Evolutionary conservation across 176 grass and related monocot species (phyloP), one percentile per base, ranked within the genome.

Genomic region (Carex cristatella): DNA sequence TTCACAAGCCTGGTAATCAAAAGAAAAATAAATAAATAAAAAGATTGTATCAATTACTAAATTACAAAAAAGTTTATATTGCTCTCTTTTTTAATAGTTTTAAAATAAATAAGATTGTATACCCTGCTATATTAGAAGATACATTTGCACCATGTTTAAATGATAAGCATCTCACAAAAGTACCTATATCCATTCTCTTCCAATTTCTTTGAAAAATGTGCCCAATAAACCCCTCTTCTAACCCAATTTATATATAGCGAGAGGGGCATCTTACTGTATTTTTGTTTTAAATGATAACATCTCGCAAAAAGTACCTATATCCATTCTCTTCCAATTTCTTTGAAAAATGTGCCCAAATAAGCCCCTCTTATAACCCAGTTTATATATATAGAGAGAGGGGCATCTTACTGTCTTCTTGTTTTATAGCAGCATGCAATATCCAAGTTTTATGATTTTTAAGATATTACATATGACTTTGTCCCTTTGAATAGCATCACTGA

Each of bases 1-100:
- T 90, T 92, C 74, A 98, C 96, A 87, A 98, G 87, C 96, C 96
- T 98, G 91, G 54, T 88, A 85, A 78, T 77, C 9, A 14, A 16
- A 81, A 88, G 78, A 54, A 68, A 62, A 84, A 40, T 40, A 9
- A 58, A 59, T 23, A 23, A 23, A 23, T 23, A 58, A 72, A 27
- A 86, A 3, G 75, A 85, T 73, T 85, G 74, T 60, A 54, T 84
- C 83, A 63, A 65, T 79, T 58, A 58, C 53, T 35, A 79, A 79
- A 15, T 53, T 58, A 79, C 74, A 28, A 56, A 58, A 6, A 79
- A 79, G 11, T 54, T 79, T 3, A 79, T 33, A 58, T 35, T 28
- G 0, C 27, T 67, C 40, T 65, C 14, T 55, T 55, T 16, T 68
- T 31, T 31, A 83, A 67, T 37, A 83, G 46, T 49, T 46, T 48